These are phyloP conservation scores for Clarireedia hainanense DNA, from an alignment of 2,329 filamentous ascomycete genomes.

Conservation along the genomic window DNA sequence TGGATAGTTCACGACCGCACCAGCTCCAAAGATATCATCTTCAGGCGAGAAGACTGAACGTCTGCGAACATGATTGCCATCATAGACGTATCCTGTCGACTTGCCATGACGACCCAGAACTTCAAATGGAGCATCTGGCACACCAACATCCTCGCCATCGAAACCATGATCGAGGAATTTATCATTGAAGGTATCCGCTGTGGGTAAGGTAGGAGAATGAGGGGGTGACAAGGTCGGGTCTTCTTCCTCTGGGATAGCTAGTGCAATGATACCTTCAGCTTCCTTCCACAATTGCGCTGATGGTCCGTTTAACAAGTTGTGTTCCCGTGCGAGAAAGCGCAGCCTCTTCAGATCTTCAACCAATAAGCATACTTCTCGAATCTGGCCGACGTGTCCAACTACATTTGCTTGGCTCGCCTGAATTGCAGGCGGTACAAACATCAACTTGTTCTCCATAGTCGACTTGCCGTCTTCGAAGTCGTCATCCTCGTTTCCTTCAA, in stretches of 20 bases:
- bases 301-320: conserved; percentile 55
- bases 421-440: conserved; percentile 73
- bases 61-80: conserved; percentile 44
- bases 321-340: conserved; percentile 59
- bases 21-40: conserved; percentile 54
- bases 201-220: conserved; percentile 28
- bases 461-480: conserved; percentile 34
- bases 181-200: conserved; percentile 38
- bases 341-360: conserved; percentile 79
- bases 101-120: conserved; percentile 19
- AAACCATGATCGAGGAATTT: conserved; percentile 35
- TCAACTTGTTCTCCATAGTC: conserved; percentile 36
- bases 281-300: conserved; percentile 64
- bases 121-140: conserved; percentile 42
- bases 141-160: conserved; percentile 35
- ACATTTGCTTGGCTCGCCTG: conserved; percentile 76
- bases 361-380: conserved; percentile 70
- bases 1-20: conserved; percentile 15
- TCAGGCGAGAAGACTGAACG: conserved; percentile 58
- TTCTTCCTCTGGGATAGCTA: conserved; percentile 66
- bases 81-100: conserved; percentile 34
- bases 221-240: conserved; percentile 30
- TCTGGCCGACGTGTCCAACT: conserved; percentile 74
- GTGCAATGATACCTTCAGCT: conserved; percentile 77
- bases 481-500: conserved; percentile 34